Conservation (phyloP, 2,329 filamentous ascomycete genomes). For the Cercospora sojina region DNA sequence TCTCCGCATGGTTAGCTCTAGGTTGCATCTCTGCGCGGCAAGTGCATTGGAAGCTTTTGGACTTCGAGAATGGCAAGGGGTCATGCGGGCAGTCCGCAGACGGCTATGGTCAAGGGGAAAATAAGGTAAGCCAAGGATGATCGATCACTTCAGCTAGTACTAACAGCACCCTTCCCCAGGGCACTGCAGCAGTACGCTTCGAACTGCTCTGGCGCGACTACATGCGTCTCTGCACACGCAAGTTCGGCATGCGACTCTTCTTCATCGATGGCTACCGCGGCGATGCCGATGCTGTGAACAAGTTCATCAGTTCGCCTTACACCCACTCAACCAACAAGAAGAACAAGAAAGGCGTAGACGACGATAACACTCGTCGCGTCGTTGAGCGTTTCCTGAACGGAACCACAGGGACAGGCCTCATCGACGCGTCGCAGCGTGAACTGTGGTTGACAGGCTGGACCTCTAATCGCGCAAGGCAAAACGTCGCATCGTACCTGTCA, state of each 20-base stretch:
- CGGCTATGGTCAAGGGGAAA: slow-evolving; percentile 70
- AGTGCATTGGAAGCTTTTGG: slow-evolving; percentile 64
- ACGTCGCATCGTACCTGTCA: slow-evolving; percentile 70
- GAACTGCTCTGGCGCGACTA: slow-evolving; percentile 80
- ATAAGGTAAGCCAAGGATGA: slow-evolving; percentile 43
- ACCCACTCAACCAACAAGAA: slow-evolving; percentile 36
- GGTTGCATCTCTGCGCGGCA: slow-evolving; percentile 73
- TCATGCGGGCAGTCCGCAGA: slow-evolving; percentile 42
- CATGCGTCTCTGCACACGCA: slow-evolving; percentile 71
- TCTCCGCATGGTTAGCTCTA: slow-evolving; percentile 70
- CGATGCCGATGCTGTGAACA: slow-evolving; percentile 38
- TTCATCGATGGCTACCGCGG: slow-evolving; percentile 62
- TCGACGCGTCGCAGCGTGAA: slow-evolving; percentile 75
- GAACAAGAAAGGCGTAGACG: slow-evolving; percentile 48
- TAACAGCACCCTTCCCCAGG: too few species aligned
- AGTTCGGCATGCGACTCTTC: slow-evolving; percentile 67
- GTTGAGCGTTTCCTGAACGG: slow-evolving; percentile 64
- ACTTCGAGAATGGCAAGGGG: slow-evolving; percentile 64
- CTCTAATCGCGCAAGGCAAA: slow-evolving; percentile 72
- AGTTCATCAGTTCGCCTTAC: slow-evolving; percentile 38
- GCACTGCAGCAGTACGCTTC: slow-evolving; percentile 67
- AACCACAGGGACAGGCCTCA: slow-evolving; percentile 71
- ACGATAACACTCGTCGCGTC: slow-evolving; percentile 37
- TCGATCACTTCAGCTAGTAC: neutral
- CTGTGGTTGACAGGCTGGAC: slow-evolving; percentile 75